These are phyloP conservation scores for Chlorella variabilis DNA, from an alignment of 163 green algal genomes.

Conservation along the genomic window DNA sequence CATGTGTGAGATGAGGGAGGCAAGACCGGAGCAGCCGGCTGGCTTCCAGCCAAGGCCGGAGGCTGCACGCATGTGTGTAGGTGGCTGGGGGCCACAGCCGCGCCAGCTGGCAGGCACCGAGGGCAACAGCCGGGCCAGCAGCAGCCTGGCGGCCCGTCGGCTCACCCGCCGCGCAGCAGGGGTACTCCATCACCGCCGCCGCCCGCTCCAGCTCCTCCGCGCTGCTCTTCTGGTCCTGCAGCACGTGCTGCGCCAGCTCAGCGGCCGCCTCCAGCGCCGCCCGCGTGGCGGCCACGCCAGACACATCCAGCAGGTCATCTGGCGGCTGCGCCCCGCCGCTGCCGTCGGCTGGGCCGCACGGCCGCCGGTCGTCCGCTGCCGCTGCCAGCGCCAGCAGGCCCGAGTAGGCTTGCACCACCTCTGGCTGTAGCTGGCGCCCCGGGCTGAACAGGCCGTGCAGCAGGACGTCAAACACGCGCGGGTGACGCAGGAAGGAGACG, in stretches of 20 bases:
- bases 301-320: slow-evolving; percentile 25
- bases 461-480: slow-evolving; percentile 58
- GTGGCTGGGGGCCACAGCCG: background rate
- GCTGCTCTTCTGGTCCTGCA: slow-evolving; percentile 28
- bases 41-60: no score
- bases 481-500: slow-evolving; percentile 57
- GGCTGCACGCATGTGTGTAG: no score
- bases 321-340: background rate
- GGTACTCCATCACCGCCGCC: slow-evolving; percentile 26
- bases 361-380: slow-evolving; percentile 43
- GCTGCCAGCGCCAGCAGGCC: slow-evolving; percentile 57
- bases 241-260: slow-evolving; percentile 33
- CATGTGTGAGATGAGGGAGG: no score
- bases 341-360: background rate
- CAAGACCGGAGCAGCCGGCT: no score
- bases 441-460: slow-evolving; percentile 55
- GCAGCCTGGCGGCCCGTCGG: no score
- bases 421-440: slow-evolving; percentile 32
- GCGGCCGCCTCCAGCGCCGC: slow-evolving; percentile 34
- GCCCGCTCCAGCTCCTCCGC: slow-evolving; percentile 24
- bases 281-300: slow-evolving; percentile 18
- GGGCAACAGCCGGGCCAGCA: no score
- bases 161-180: slow-evolving; percentile 38
- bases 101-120: background rate
- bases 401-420: slow-evolving; percentile 27